Evolutionary conservation across 495 filamentous ascomycete species (phyloP).

Genomic region (Daldinia concentrica): DNA sequence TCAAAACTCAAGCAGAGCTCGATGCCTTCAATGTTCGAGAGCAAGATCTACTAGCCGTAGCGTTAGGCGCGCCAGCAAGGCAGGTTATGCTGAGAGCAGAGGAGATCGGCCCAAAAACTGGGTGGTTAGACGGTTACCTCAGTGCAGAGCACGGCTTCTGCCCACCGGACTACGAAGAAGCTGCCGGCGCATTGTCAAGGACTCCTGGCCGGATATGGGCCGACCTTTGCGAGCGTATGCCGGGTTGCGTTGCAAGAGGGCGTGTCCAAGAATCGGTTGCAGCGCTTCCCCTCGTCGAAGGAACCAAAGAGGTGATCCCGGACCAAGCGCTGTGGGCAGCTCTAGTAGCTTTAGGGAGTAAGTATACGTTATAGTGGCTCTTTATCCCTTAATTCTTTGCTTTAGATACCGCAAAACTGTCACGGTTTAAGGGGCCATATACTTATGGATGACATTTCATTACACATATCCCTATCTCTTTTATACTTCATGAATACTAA

Average conservation of each 20-base stretch:
- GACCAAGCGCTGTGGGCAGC: constrained; percentile 63
- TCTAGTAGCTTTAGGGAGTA: constrained; percentile 56
- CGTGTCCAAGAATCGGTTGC: constrained; percentile 59
- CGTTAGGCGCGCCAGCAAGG: constrained; percentile 61
- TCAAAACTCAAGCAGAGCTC: constrained; percentile 47
- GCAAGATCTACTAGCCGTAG: constrained; percentile 59
- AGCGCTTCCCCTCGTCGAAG: constrained; percentile 58
- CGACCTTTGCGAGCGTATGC: constrained; percentile 63
- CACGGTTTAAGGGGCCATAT: no score
- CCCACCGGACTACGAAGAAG: constrained; percentile 59
- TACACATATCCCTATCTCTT: background rate
- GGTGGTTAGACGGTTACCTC: constrained; percentile 64
- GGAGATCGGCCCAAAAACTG: constrained; percentile 59
- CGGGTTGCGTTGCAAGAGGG: constrained; percentile 59
- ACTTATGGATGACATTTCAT: background rate
- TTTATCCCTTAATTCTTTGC: background rate
- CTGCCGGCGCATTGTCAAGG: constrained; percentile 56
- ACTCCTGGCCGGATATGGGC: constrained; percentile 63
- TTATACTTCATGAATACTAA: constrained; percentile 12
- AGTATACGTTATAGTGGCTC: constrained; percentile 6
- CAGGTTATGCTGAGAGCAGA: constrained; percentile 63
- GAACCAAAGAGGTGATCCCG: constrained; percentile 58
- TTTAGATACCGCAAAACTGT: background rate
- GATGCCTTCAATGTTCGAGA: constrained; percentile 57
- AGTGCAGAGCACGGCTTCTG: constrained; percentile 61